These are phyloP conservation scores for Fistulifera pelliculosa DNA, from an alignment of 108 stramenopile species.

Conservation along the genomic window DNA sequence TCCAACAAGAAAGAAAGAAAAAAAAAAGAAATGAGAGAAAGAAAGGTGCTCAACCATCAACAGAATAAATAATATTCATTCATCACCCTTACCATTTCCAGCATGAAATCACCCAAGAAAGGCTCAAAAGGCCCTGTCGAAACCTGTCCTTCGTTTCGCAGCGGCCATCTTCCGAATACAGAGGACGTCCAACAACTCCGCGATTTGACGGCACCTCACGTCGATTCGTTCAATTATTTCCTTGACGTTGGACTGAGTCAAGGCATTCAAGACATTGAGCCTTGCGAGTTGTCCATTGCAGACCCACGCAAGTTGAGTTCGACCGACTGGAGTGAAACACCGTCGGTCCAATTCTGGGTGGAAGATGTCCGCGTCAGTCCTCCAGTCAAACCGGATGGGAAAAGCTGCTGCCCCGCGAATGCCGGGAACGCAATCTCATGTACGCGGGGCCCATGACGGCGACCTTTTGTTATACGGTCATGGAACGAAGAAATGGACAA, in stretches of 20 bases:
- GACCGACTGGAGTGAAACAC: conserved; percentile 21
- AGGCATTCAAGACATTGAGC: conserved; percentile 53
- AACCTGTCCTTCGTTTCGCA: conserved; percentile 72
- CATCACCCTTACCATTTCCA: no score
- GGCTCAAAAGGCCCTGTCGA: conserved; percentile 17
- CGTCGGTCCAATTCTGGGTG: conserved; percentile 58
- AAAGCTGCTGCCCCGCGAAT: conserved; percentile 63
- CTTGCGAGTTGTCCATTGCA: conserved; percentile 55
- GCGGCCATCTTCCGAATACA: conserved; percentile 43
- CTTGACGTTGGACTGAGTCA: conserved; percentile 44
- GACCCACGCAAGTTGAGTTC: conserved; percentile 19
- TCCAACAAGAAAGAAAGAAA: no score
- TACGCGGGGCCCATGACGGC: conserved; percentile 67
- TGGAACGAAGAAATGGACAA: conserved; percentile 55
- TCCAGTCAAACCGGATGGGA: conserved; percentile 32
- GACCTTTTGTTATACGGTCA: conserved; percentile 59
- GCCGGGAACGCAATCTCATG: conserved; percentile 65
- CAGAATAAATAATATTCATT: no score
- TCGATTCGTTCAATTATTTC: conserved; percentile 79
- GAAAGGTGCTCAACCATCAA: no score
- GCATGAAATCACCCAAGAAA: neutral
- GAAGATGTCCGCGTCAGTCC: conserved; percentile 56
- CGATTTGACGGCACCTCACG: conserved; percentile 60
- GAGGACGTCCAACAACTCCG: conserved; percentile 50
- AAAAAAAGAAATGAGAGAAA: no score